Percentiles rank a stretch among this genome's conserved stretches.
Evolutionary conservation across 2,329 filamentous ascomycete genomes (phyloP).

Genomic region (Aspergillus alliaceus): DNA sequence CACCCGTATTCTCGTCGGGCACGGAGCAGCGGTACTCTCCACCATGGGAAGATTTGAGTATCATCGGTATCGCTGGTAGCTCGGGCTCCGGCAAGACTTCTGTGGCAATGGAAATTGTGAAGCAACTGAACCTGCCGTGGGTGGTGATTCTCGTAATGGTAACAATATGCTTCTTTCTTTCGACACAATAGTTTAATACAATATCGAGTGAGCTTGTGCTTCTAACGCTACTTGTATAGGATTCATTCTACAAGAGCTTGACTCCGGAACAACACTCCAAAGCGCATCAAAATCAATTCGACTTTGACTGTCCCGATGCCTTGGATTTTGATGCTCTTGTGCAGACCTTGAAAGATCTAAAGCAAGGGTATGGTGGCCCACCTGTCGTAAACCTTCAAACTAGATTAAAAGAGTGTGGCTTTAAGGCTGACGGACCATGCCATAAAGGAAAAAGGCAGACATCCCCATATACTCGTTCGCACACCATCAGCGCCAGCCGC

Average conservation of each 20-base stretch:
- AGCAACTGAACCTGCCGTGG: conserved; percentile 88
- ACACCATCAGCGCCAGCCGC: conserved; percentile 76
- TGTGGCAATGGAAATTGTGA: conserved; percentile 86
- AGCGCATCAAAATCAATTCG: conserved; percentile 88
- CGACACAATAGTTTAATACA: conserved; percentile 10
- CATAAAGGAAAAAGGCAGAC: conserved; percentile 59
- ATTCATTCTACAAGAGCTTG: conserved; percentile 95
- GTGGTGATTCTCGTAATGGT: conserved; percentile 98
- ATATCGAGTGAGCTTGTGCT: background rate
- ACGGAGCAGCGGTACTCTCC: conserved; percentile 74
- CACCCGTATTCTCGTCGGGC: conserved; percentile 36
- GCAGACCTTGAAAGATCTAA: conserved; percentile 76
- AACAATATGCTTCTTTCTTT: conserved; percentile 22
- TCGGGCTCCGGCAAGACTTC: conserved; percentile 97
- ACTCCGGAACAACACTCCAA: conserved; percentile 73
- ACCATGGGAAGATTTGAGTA: conserved; percentile 93
- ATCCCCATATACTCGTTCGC: conserved; percentile 95
- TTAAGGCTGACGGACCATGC: conserved; percentile 12
- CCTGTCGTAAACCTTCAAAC: background rate
- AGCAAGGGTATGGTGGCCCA: conserved; percentile 69
- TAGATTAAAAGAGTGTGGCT: background rate
- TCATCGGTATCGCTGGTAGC: conserved; percentile 93
- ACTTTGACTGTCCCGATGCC: conserved; percentile 92
- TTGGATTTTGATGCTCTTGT: conserved; percentile 93
- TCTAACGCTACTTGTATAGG: conserved; percentile 53